Percentiles rank a stretch among this genome's conserved stretches.
phyloP scores from a whole-genome alignment of 192 early-diverging fungal genomes.

The Bifiguratus adelaidae region DNA sequence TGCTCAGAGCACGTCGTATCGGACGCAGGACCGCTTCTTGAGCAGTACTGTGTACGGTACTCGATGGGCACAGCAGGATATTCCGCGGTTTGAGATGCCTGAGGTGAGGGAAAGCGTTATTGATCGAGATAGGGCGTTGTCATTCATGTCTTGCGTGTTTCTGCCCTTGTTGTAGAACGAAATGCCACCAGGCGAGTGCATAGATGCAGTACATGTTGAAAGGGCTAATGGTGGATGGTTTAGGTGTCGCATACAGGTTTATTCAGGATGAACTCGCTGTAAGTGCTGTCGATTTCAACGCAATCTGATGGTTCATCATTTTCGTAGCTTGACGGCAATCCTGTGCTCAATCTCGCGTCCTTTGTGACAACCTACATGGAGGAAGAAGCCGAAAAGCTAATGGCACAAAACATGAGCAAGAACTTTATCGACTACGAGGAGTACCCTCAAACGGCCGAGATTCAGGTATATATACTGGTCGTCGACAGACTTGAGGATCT shows the following conservation, averaged over 20 bases:
- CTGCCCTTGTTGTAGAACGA: not conserved
- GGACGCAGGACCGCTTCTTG: not conserved
- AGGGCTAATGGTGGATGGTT: not conserved
- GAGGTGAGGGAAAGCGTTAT: not conserved
- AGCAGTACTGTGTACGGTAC: not conserved
- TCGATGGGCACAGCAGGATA: not conserved
- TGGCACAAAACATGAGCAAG: constrained; percentile 63
- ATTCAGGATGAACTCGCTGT: constrained; percentile 23
- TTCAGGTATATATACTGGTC: constrained; percentile 14
- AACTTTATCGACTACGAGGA: constrained; percentile 53
- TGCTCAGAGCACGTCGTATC: not conserved
- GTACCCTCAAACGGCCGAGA: constrained; percentile 26
- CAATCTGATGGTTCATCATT: not conserved
- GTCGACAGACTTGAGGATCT: not conserved
- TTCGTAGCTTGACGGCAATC: constrained; percentile 59
- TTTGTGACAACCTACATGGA: constrained; percentile 72
- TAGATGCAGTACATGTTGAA: not conserved
- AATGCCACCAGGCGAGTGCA: not conserved
- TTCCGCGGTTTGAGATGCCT: not conserved
- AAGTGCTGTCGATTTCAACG: not conserved
- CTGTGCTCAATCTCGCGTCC: constrained; percentile 63
- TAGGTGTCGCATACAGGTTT: constrained; percentile 16
- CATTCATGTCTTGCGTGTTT: not conserved
- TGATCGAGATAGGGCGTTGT: not conserved
- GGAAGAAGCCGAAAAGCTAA: constrained; percentile 68